Conservation (phyloP, 2,329 filamentous ascomycete species). For the Lecanosticta acicola region DNA sequence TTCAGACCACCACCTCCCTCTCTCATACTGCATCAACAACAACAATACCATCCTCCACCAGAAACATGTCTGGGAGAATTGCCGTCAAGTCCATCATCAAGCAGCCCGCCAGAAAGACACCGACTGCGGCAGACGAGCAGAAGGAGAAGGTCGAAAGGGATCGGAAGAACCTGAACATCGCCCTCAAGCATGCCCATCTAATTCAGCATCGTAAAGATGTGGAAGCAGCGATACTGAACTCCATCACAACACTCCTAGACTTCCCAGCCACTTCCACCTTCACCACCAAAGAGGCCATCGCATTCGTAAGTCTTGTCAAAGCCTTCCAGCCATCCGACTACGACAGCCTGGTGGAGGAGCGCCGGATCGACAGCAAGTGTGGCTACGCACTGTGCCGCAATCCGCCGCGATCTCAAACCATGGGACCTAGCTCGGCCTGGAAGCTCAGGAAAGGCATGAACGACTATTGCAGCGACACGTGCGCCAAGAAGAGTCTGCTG, state of each 20-base stretch:
- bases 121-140: conserved; percentile 18
- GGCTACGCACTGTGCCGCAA: conserved; percentile 75
- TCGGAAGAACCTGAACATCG: conserved; percentile 54
- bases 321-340: conserved; percentile 84
- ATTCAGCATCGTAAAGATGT: conserved; percentile 77
- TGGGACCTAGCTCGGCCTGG: conserved; percentile 53
- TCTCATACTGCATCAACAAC: neutral
- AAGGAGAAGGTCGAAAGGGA: conserved; percentile 32
- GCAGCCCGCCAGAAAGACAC: conserved; percentile 30
- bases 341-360: conserved; percentile 80
- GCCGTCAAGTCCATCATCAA: conserved; percentile 45
- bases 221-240: conserved; percentile 66
- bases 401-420: conserved; percentile 45
- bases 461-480: conserved; percentile 79
- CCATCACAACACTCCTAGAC: conserved; percentile 65
- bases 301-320: conserved; percentile 61
- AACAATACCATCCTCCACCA: neutral
- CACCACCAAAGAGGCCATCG: conserved; percentile 53
- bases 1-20: neutral
- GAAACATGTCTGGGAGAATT: conserved; percentile 24
- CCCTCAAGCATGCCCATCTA: conserved; percentile 73
- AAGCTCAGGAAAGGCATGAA: conserved; percentile 70
- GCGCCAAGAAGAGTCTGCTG: conserved; percentile 74
- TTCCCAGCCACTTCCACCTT: conserved; percentile 49
- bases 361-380: conserved; percentile 75